A percentile compares a stretch with the other conserved stretches of the same genome.
phyloP scores from a whole-genome alignment of 1,284 basidiomycete genomes.

The Puccinia hordei region DNA sequence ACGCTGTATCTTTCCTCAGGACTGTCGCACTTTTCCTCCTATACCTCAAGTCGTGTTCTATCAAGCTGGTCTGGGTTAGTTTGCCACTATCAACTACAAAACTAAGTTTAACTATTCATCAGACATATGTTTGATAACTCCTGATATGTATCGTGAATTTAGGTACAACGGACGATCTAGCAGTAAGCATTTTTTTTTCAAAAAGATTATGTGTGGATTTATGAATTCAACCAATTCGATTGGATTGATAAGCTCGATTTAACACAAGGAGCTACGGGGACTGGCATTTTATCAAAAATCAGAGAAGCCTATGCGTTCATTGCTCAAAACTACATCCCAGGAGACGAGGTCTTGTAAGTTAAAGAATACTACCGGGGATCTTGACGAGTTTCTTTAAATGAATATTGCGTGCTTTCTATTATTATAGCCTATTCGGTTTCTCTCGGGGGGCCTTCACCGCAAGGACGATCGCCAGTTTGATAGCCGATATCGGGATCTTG shows the following conservation, averaged over 20 bases:
- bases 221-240: not conserved
- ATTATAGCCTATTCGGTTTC: conserved; percentile 47
- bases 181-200: too few species aligned
- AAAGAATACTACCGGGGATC: not conserved
- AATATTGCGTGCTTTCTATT: not conserved
- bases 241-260: conserved; percentile 23
- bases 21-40: conserved; percentile 43
- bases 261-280: conserved; percentile 50
- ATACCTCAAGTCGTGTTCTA: conserved; percentile 49
- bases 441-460: conserved; percentile 51
- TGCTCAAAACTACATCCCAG: conserved; percentile 52
- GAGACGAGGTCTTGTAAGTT: conserved; percentile 53
- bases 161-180: conserved; percentile 38
- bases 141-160: not conserved
- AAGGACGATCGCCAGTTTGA: conserved; percentile 49
- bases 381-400: not conserved
- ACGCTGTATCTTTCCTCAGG: conserved; percentile 47
- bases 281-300: conserved; percentile 53
- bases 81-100: not conserved
- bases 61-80: conserved; percentile 45
- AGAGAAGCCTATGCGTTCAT: conserved; percentile 53
- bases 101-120: not conserved
- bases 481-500: conserved; percentile 51
- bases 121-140: not conserved
- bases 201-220: not conserved